Conservation (phyloP, 2,329 filamentous ascomycete species). For the Lachnum nothofagi region DNA sequence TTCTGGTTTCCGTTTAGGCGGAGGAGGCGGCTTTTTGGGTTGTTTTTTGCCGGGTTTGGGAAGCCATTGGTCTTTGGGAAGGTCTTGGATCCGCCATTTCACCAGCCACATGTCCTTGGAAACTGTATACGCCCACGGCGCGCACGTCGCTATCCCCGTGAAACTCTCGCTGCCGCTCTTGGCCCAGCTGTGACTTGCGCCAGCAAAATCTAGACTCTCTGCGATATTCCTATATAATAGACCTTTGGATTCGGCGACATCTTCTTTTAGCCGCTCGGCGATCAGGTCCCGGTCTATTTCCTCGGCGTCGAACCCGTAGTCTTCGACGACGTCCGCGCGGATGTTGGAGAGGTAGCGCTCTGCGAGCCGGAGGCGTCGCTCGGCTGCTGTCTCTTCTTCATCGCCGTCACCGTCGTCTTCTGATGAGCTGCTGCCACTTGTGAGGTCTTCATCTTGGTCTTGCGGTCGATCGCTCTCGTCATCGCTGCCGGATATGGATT, state of each 20-base stretch:
- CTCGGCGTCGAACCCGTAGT: slow-evolving; percentile 84
- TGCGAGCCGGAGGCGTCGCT: slow-evolving; percentile 78
- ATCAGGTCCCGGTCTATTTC: slow-evolving; percentile 91
- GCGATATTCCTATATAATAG: slow-evolving; percentile 80
- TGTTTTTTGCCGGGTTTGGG: slow-evolving; percentile 43
- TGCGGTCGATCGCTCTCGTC: slow-evolving; percentile 56
- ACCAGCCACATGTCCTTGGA: slow-evolving; percentile 78
- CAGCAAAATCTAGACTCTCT: slow-evolving; percentile 62
- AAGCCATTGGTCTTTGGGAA: slow-evolving; percentile 55
- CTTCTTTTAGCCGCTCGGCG: slow-evolving; percentile 82
- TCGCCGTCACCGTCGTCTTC: slow-evolving; percentile 51
- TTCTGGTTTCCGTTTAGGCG: slow-evolving; percentile 56
- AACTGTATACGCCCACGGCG: slow-evolving; percentile 81
- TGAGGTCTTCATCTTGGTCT: slow-evolving; percentile 47
- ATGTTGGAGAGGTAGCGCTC: slow-evolving; percentile 92
- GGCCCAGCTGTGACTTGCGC: slow-evolving; percentile 66
- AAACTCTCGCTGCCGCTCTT: slow-evolving; percentile 71
- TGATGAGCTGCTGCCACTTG: slow-evolving; percentile 44
- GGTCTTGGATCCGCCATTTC: slow-evolving; percentile 80
- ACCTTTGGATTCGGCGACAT: slow-evolving; percentile 87
- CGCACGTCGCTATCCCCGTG: slow-evolving; percentile 73
- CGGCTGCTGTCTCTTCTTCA: slow-evolving; percentile 81
- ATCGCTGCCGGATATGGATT: slow-evolving; percentile 82
- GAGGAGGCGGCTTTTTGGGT: slow-evolving; percentile 56
- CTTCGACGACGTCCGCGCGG: slow-evolving; percentile 73